Evolutionary conservation across 306 rosid species (phyloP).

Genomic region (Rosa rugosa): DNA sequence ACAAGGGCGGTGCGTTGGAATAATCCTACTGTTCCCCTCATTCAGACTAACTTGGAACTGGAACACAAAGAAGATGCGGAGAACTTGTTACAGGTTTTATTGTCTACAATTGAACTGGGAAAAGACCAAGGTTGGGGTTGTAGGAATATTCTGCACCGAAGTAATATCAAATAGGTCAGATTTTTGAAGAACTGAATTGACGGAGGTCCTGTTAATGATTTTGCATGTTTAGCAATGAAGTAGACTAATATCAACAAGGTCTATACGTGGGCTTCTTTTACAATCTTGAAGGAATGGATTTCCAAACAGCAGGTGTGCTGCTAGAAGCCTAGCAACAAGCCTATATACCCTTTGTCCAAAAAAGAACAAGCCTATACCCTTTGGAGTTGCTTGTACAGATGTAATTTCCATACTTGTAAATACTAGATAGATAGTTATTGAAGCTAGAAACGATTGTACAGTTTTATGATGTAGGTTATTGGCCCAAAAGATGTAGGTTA

Average conservation of each 20-base stretch:
- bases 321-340: neutral
- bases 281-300: constrained; percentile 12
- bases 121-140: constrained; percentile 71
- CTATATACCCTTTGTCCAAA: neutral
- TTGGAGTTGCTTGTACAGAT: neutral
- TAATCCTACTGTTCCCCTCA: constrained; percentile 76
- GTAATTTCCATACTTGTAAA: neutral
- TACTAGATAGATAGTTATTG: neutral
- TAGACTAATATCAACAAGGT: neutral
- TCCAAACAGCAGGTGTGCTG: neutral
- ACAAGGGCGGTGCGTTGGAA: constrained; percentile 49
- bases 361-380: too few relatives aligned
- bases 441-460: constrained; percentile 3
- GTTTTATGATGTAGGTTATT: neutral
- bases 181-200: neutral
- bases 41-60: constrained; percentile 76
- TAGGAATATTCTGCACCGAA: constrained; percentile 69
- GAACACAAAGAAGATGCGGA: constrained; percentile 54
- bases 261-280: neutral
- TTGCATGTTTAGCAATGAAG: too few relatives aligned
- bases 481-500: neutral
- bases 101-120: constrained; percentile 55
- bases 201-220: neutral
- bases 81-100: constrained; percentile 51
- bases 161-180: constrained; percentile 41